These are phyloP conservation scores for Trichophyton rubrum DNA, from an alignment of 2,329 filamentous ascomycete species.

Conservation along the genomic window DNA sequence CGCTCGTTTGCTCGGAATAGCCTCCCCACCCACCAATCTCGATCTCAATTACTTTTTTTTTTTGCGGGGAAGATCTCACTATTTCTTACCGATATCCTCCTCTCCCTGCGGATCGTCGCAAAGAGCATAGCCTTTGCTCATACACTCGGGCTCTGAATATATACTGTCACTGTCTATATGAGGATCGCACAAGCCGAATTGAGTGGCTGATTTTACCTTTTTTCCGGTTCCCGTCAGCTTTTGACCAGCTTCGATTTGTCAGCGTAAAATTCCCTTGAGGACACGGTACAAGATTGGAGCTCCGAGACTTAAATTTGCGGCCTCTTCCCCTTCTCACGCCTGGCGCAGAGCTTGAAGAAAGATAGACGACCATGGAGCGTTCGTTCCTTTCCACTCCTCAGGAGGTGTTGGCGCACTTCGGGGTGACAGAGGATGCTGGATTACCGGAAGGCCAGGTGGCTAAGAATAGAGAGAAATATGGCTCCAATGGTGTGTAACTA, in stretches of 20 bases:
- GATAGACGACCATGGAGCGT: conserved; percentile 37
- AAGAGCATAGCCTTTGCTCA: background rate
- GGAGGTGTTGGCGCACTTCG: conserved; percentile 42
- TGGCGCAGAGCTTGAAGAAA: conserved; percentile 4
- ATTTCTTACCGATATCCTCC: background rate
- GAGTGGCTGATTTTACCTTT: background rate
- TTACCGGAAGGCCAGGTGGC: conserved; percentile 39
- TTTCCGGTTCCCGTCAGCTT: background rate
- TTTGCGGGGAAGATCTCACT: background rate
- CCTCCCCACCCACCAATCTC: background rate
- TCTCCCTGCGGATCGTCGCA: background rate
- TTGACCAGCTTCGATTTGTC: background rate
- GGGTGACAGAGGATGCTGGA: conserved; percentile 39
- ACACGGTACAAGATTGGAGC: background rate
- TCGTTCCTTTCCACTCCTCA: conserved; percentile 38
- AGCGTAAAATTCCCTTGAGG: background rate
- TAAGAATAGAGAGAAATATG: conserved; percentile 37
- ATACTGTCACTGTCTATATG: background rate
- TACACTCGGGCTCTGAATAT: background rate
- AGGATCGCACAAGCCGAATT: background rate
- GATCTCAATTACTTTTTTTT: background rate
- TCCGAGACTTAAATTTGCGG: background rate
- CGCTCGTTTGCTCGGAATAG: background rate
- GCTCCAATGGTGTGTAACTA: conserved; percentile 40
- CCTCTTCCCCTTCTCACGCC: background rate